Evolutionary conservation across 2,329 filamentous ascomycete species (phyloP).

Genomic region (Periconia digitata): DNA sequence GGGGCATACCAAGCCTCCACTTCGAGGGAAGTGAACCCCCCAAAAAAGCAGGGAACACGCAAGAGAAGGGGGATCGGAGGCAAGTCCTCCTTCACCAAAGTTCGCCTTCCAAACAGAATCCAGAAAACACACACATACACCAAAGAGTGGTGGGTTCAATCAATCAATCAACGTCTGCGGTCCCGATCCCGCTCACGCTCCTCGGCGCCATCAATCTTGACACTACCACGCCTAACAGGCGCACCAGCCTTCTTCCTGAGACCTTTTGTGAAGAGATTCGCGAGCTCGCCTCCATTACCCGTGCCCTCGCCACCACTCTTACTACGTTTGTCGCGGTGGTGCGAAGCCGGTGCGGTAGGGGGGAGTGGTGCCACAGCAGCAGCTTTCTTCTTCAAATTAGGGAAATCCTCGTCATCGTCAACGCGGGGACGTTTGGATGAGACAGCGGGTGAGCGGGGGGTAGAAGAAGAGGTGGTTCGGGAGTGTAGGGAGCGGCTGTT

Average conservation of each 20-base stretch:
- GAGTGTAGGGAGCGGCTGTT: slow-evolving; percentile 14
- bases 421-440: slow-evolving; percentile 32
- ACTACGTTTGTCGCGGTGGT: slow-evolving; percentile 34
- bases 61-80: too few species aligned
- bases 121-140: too few species aligned
- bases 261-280: slow-evolving; percentile 31
- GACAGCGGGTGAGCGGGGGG: slow-evolving; percentile 10
- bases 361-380: too few species aligned
- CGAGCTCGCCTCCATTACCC: slow-evolving; percentile 26
- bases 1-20: too few species aligned
- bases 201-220: slow-evolving; percentile 35
- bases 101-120: too few species aligned
- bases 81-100: too few species aligned
- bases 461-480: slow-evolving; percentile 18
- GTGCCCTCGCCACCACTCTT: slow-evolving; percentile 21
- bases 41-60: too few species aligned
- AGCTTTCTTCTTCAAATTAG: neutral
- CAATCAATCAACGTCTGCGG: slow-evolving; percentile 17
- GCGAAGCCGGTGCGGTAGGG: slow-evolving; percentile 13
- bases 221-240: slow-evolving; percentile 32
- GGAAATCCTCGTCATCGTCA: slow-evolving; percentile 14
- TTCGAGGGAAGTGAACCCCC: too few species aligned
- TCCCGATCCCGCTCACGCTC: slow-evolving; percentile 37
- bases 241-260: slow-evolving; percentile 32
- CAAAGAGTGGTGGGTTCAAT: too few species aligned